These are phyloP conservation scores for Fusarium multiceps DNA, from an alignment of 2,329 filamentous ascomycete species.

Conservation along the genomic window DNA sequence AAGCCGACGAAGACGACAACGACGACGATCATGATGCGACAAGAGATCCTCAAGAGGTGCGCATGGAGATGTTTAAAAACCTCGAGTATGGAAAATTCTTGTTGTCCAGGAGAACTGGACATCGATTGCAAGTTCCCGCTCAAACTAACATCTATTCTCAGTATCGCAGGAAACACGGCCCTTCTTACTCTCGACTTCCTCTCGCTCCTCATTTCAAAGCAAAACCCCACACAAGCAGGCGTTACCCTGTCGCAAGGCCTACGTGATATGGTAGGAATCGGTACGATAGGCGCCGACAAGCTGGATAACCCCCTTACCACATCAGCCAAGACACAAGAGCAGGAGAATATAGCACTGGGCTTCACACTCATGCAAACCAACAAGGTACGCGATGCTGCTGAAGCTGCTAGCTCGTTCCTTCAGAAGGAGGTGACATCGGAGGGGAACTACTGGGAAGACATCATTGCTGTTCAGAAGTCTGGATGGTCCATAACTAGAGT, in stretches of 20 bases:
- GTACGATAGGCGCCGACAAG: constrained; percentile 77
- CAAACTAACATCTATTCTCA: constrained; percentile 33
- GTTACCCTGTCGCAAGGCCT: constrained; percentile 76
- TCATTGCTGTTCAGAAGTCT: constrained; percentile 81
- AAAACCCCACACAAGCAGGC: constrained; percentile 76
- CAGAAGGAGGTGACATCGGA: constrained; percentile 83
- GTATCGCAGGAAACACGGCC: constrained; percentile 63
- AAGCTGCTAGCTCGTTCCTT: constrained; percentile 77
- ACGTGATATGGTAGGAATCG: constrained; percentile 77
- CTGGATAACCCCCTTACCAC: constrained; percentile 70
- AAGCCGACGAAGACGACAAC: constrained; percentile 57
- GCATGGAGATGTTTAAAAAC: constrained; percentile 67
- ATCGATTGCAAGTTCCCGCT: too few species aligned
- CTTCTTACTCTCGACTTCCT: constrained; percentile 83
- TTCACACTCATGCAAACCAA: constrained; percentile 84
- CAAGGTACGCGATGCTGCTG: constrained; percentile 77
- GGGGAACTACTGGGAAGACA: constrained; percentile 88
- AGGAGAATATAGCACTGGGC: constrained; percentile 70
- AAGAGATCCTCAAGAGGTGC: constrained; percentile 60
- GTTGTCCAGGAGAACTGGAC: background rate
- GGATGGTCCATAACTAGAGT: constrained; percentile 89
- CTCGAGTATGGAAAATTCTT: constrained; percentile 63
- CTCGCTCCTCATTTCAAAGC: constrained; percentile 85
- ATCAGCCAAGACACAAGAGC: constrained; percentile 65
- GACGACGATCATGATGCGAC: constrained; percentile 56